Base-by-base conservation (phyloP, 306 rosid genomes). In the Glycyrrhiza uralensis region DNA sequence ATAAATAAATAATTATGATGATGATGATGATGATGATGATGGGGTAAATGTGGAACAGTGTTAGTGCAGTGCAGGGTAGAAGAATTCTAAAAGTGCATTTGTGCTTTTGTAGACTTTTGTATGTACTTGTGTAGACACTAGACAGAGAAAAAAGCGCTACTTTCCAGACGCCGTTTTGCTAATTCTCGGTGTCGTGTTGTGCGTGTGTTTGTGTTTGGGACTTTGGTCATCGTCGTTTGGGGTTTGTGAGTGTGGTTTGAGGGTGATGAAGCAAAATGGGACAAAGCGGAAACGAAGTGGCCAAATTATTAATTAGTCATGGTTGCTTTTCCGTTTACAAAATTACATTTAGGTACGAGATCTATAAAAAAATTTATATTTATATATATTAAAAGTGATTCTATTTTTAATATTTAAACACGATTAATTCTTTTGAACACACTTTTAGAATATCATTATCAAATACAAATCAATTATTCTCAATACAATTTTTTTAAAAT, bases 151-250 rank as follows among this genome's bases (percentile, higher is more conserved):
- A 78, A 69, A 66, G 26, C 1, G 59, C 74, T 75, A 51, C 5
- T 74, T 75, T 55, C 86, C 6, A 71, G 58, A 65, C 54, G 50
- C 78, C 41, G 69, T 58, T 79, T 57, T 55, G 75, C 78, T 62
- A 29, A 39, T 54, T 69, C 64, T 54, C 75, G 9, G 2, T 12
- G 29, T 0, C 6, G 29, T 5, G 7, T 7, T 28, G 29, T 66
- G n/a, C 12, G 18, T 9, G 6, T 29, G 29, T 4, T 28, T 5
- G 15, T 1, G 4, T n/a, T 4, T 14, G 19, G 13, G 29, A 11
- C 1, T 11, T 41, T 41, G 46, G 49, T 26, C 0, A 4, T n/a
- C 5, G 7, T 20, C 14, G 58, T 51, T 51, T 51, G 32, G 46
- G 36, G 5, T 33, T 23, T 63, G 52, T 11, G n/a, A n/a, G n/a